Conservation (phyloP, 768 basidiomycete genomes). For the Mrakia blollopis region DNA sequence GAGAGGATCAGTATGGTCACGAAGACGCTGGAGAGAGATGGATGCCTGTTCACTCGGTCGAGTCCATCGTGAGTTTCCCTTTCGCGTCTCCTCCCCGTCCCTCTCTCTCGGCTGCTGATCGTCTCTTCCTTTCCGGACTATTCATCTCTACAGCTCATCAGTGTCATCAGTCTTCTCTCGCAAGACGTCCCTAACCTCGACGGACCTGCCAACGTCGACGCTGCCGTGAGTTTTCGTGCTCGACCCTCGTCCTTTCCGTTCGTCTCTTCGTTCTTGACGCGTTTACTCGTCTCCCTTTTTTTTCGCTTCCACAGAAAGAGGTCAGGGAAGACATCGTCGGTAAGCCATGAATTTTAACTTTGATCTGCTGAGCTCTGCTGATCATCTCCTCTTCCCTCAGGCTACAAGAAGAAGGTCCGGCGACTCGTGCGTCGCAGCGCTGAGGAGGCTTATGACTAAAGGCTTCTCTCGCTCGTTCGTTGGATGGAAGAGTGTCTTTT, state of each 20-base stretch:
- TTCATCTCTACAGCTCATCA: conserved; percentile 62
- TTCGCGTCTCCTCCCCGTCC: background rate
- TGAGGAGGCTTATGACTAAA: conserved; percentile 28
- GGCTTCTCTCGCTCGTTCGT: background rate
- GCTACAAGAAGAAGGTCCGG: conserved; percentile 93
- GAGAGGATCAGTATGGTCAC: conserved; percentile 88
- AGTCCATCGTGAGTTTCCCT: conserved; percentile 70
- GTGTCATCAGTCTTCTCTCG: conserved; percentile 91
- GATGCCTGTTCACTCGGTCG: conserved; percentile 95
- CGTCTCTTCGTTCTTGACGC: background rate
- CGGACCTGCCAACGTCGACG: conserved; percentile 94
- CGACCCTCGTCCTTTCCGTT: background rate
- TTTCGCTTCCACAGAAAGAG: conserved; percentile 38
- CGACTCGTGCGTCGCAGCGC: conserved; percentile 43
- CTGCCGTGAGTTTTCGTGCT: conserved; percentile 52
- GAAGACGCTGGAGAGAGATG: conserved; percentile 96
- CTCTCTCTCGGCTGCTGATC: background rate
- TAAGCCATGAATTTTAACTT: conserved; percentile 31
- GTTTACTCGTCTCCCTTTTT: conserved; percentile 4
- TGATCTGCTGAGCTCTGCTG: background rate
- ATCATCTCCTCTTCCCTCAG: conserved; percentile 44
- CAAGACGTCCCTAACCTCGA: conserved; percentile 85
- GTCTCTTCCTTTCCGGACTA: background rate
- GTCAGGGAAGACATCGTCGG: conserved; percentile 40
- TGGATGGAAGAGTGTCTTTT: background rate